phyloP scores from a whole-genome alignment of 371 early-diverging fungal genomes.

The Syncephalastrum sp. region DNA sequence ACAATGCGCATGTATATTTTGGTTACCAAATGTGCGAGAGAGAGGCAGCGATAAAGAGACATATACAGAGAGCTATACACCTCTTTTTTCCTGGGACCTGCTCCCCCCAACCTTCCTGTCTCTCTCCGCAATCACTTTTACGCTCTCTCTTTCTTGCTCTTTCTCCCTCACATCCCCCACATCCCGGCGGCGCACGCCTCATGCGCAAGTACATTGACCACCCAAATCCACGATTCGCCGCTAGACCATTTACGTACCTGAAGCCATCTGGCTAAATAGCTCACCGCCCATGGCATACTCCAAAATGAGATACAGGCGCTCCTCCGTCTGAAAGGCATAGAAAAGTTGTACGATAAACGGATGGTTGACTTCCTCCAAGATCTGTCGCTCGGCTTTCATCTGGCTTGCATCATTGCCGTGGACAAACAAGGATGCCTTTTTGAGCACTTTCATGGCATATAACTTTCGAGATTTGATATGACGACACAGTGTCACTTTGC shows the following conservation, averaged over 20 bases:
- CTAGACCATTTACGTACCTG: conserved; percentile 32
- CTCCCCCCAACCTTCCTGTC: too few relatives aligned
- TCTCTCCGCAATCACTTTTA: too few relatives aligned
- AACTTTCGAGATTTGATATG: conserved; percentile 34
- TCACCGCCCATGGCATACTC: conserved; percentile 99
- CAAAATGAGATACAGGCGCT: conserved; percentile 89
- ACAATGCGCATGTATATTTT: too few relatives aligned
- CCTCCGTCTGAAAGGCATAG: conserved; percentile 91
- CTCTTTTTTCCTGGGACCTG: too few relatives aligned
- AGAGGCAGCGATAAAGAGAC: too few relatives aligned
- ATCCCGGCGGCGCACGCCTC: too few relatives aligned
- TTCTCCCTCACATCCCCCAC: too few relatives aligned
- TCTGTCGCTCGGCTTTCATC: conserved; percentile 74
- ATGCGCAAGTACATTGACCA: background rate
- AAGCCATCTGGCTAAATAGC: conserved; percentile 91
- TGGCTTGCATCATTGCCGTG: conserved; percentile 65
- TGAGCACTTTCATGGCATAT: conserved; percentile 94
- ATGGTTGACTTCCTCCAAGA: conserved; percentile 77
- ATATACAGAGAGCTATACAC: conserved; percentile 6
- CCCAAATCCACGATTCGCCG: background rate
- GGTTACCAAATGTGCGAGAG: background rate
- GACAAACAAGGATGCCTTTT: conserved; percentile 80
- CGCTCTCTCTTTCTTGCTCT: too few relatives aligned
- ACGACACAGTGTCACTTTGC: conserved; percentile 43
- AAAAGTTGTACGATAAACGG: conserved; percentile 96